Evolutionary conservation across 768 basidiomycete species (phyloP).

Genomic region (Termitomyces bulborhizus): DNA sequence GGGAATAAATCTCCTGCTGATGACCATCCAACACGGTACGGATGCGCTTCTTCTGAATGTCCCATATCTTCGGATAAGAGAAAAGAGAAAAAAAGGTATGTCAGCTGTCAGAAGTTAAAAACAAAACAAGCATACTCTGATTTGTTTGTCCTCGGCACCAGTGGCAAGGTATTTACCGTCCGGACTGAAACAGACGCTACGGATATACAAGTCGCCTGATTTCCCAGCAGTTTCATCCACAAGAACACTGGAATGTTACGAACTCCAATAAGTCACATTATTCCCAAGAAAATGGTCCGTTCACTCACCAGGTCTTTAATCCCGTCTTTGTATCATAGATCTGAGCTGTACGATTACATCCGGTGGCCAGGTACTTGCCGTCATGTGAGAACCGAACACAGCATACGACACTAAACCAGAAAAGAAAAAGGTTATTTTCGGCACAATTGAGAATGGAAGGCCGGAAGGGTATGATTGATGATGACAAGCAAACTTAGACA

Average conservation of each 20-base stretch:
- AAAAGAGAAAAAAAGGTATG: conserved; percentile 15
- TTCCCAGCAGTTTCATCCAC: conserved; percentile 70
- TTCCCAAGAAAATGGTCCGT: conserved; percentile 4
- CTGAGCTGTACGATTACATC: conserved; percentile 93
- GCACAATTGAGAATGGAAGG: background rate
- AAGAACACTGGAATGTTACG: conserved; percentile 47
- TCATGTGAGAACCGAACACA: conserved; percentile 94
- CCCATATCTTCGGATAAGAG: conserved; percentile 67
- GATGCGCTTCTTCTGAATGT: conserved; percentile 75
- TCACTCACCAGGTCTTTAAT: conserved; percentile 67
- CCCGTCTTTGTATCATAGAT: conserved; percentile 94
- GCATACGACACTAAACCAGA: conserved; percentile 50
- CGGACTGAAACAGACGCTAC: conserved; percentile 87
- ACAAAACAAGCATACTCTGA: conserved; percentile 51
- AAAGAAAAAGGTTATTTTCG: background rate
- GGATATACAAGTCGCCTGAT: conserved; percentile 82
- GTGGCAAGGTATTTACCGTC: conserved; percentile 89
- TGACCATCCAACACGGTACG: conserved; percentile 83
- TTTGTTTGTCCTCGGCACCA: conserved; percentile 87
- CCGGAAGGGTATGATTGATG: background rate
- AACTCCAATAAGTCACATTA: conserved; percentile 1
- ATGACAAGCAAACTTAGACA: conserved; percentile 8
- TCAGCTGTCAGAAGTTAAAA: background rate
- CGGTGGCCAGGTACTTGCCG: conserved; percentile 89
- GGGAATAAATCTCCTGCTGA: conserved; percentile 89